Conservation (phyloP, 768 basidiomycete species). For the Kwoniella dendrophila region DNA sequence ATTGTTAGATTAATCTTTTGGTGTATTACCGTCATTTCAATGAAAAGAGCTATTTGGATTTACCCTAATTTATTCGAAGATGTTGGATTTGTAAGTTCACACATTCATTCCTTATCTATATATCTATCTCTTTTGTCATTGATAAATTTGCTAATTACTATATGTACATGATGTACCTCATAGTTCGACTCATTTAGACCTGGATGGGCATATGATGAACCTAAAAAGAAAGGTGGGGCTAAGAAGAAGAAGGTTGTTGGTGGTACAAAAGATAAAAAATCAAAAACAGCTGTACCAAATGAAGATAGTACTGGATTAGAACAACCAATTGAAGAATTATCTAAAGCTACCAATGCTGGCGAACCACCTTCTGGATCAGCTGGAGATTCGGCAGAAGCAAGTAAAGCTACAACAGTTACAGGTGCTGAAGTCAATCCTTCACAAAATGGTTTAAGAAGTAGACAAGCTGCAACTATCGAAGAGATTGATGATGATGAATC, state of each 20-base stretch:
- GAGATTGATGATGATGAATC: conserved; percentile 60
- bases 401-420: too few species aligned
- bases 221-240: conserved; percentile 64
- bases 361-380: conserved; percentile 4
- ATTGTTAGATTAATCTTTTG: conserved; percentile 91
- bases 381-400: conserved; percentile 1
- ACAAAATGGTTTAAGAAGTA: conserved; percentile 26
- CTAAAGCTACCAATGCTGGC: neutral
- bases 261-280: conserved; percentile 22
- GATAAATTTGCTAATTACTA: neutral
- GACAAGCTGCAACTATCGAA: conserved; percentile 59
- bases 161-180: neutral
- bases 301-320: neutral
- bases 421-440: conserved; percentile 7
- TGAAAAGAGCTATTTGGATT: conserved; percentile 94
- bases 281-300: conserved; percentile 9
- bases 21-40: conserved; percentile 81
- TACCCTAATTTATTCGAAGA: conserved; percentile 98
- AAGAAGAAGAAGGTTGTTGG: conserved; percentile 56
- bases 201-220: conserved; percentile 92
- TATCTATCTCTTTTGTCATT: neutral
- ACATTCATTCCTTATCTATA: neutral
- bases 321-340: neutral
- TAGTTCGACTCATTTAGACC: conserved; percentile 98
- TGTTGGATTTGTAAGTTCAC: conserved; percentile 83